Base-by-base conservation (phyloP, 345 rosid species). In the Sonneratia alba region DNA sequence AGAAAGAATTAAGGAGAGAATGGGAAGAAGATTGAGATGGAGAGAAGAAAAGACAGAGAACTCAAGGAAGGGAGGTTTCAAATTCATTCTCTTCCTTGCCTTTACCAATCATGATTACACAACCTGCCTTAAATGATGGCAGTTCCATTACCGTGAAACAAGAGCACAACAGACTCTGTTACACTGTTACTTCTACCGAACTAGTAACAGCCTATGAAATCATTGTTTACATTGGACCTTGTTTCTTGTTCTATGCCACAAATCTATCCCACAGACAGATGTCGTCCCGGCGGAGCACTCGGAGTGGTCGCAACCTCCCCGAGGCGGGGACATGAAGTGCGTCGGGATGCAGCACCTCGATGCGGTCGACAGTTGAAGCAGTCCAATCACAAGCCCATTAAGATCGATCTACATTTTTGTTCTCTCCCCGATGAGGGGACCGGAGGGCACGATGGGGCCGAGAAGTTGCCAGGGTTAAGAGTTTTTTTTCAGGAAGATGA, bases 281-380 rank as follows among this genome's bases (percentile, higher is more conserved):
- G 97, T 95, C 40, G 96, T 92, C 70, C 96, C 99, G 1, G 86
- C 81, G 11, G 99, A 95, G 81, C 76, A 75, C 6, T 77, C 81
- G 64, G 92, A 95, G 84, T 95, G 99, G 99, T 57, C 36, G 49
- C 88, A 90, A 77, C 91, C 79, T 40, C 96, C 97, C 0, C 74
- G 80, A 70, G 1, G 97, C 96, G 97, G 90, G 87, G 99, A 95
- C 80, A 95, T 95, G 97, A 95, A 95, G 87, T 95, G 99, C 75
- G 99, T 95, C n/a, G 96, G 97, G 14, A 85, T 83, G 91, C 99
- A 92, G 88, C 89, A 95, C 71, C 81, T 92, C 75, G 97, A 92
- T 77, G 99, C 99, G 37, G 77, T 87, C 93, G 99, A 49, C 81
- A 77, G 78, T 72, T 92, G 79, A 87, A 85, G 73, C 71, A 83